A percentile compares a stretch with the other conserved stretches of the same genome.
These are phyloP conservation scores for Adansonia grandidieri DNA, from an alignment of 441 rosid species.

Conservation along the genomic window DNA sequence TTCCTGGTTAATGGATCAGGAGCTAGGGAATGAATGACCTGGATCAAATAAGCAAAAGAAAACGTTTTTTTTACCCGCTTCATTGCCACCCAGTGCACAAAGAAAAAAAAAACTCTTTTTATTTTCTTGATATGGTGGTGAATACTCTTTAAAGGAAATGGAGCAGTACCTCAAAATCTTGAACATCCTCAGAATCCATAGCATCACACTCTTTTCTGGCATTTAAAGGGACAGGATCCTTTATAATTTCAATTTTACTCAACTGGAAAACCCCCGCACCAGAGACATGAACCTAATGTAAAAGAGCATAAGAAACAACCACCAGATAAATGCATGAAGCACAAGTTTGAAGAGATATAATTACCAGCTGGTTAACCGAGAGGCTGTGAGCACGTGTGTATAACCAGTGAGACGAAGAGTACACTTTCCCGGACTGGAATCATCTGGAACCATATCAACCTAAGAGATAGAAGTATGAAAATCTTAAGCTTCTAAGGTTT, in stretches of 20 bases:
- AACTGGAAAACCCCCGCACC: conserved; percentile 91
- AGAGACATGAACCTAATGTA: conserved; percentile 76
- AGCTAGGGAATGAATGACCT: conserved; percentile 60
- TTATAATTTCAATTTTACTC: conserved; percentile 73
- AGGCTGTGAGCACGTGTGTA: conserved; percentile 68
- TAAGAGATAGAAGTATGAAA: conserved; percentile 24
- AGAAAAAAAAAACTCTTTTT: conserved; percentile 5
- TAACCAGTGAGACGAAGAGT: conserved; percentile 79
- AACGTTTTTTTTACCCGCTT: neutral
- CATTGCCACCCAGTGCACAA: neutral
- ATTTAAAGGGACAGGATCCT: conserved; percentile 75
- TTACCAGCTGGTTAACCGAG: conserved; percentile 94
- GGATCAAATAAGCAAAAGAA: conserved; percentile 20
- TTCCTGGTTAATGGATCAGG: conserved; percentile 76
- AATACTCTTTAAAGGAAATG: neutral
- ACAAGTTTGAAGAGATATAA: conserved; percentile 28
- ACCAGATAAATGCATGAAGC: conserved; percentile 26
- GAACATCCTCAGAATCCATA: conserved; percentile 72
- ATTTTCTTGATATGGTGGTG: neutral
- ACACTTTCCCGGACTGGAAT: conserved; percentile 57
- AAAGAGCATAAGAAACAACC: conserved; percentile 26
- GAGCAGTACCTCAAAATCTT: conserved; percentile 57
- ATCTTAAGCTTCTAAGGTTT: neutral
- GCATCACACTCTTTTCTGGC: conserved; percentile 62
- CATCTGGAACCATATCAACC: conserved; percentile 66